phyloP scores from a whole-genome alignment of 106 monocot genomes.

The Phalaenopsis aphrodite region DNA sequence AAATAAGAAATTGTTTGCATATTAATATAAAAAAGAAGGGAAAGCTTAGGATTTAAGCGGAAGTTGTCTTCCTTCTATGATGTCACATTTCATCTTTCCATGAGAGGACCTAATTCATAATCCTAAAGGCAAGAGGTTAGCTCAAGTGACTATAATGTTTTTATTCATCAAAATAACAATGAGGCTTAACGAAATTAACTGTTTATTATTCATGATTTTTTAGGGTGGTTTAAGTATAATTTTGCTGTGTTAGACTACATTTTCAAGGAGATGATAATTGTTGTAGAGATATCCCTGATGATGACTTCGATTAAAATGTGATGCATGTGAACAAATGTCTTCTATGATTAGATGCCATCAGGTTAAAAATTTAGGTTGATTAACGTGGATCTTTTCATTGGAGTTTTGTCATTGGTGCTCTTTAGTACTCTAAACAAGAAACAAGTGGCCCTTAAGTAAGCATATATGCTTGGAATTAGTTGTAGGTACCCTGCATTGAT shows the following conservation, averaged over 20 bases:
- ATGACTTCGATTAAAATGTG: not conserved
- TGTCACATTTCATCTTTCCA: too few relatives aligned
- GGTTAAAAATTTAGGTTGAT: not conserved
- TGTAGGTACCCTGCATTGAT: not conserved
- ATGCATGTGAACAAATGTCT: not conserved
- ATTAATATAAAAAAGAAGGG: too few relatives aligned
- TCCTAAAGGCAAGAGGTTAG: not conserved
- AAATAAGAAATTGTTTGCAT: too few relatives aligned
- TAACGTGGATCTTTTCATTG: not conserved
- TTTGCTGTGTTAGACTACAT: not conserved
- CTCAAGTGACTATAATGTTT: not conserved
- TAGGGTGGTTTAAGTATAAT: not conserved
- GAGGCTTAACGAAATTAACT: not conserved
- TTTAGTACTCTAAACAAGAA: not conserved
- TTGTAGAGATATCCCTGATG: not conserved
- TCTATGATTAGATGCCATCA: not conserved
- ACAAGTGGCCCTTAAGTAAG: not conserved
- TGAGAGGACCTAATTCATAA: too few relatives aligned
- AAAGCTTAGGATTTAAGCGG: too few relatives aligned
- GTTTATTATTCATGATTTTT: not conserved
- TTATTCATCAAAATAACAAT: not conserved
- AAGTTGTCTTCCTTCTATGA: too few relatives aligned
- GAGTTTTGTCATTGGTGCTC: not conserved
- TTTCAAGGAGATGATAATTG: not conserved
- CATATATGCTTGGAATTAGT: not conserved